These are phyloP conservation scores for Sporothrix euskadiensis DNA, from an alignment of 2,329 filamentous ascomycete species.

Conservation along the genomic window DNA sequence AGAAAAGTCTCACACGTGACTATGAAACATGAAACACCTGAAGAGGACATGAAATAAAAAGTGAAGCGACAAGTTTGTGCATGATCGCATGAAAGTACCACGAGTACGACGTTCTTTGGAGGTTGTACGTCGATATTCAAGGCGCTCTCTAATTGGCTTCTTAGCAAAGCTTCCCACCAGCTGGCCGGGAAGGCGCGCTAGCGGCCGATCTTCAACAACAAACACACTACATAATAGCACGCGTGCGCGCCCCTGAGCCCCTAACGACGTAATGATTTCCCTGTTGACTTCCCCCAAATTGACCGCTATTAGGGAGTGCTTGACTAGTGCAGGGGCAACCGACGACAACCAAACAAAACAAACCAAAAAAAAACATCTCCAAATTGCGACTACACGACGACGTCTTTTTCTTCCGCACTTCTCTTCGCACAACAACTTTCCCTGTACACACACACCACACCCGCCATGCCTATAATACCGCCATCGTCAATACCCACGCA, in stretches of 20 bases:
- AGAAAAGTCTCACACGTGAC: neutral
- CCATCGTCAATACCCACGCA: slow-evolving; percentile 38
- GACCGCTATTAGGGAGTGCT: neutral
- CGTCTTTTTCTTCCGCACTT: too few relatives aligned
- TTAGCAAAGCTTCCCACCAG: neutral
- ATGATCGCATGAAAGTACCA: too few relatives aligned
- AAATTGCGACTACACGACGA: neutral
- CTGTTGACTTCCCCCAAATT: slow-evolving; percentile 3
- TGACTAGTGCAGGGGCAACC: neutral
- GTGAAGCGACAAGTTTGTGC: neutral
- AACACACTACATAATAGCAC: neutral
- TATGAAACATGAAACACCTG: neutral
- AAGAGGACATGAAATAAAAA: neutral
- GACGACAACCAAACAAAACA: neutral
- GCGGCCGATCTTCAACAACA: neutral
- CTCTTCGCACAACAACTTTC: neutral
- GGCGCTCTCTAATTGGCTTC: neutral
- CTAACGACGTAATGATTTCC: neutral
- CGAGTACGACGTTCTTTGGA: too few relatives aligned
- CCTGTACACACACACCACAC: neutral
- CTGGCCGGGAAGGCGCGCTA: slow-evolving; percentile 11
- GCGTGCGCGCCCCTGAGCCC: neutral
- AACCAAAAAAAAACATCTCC: neutral
- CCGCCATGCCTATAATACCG: slow-evolving; percentile 4
- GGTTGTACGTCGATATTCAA: neutral